Conservation (phyloP, 2,329 filamentous ascomycete genomes). For the Annulohypoxylon truncatum region DNA sequence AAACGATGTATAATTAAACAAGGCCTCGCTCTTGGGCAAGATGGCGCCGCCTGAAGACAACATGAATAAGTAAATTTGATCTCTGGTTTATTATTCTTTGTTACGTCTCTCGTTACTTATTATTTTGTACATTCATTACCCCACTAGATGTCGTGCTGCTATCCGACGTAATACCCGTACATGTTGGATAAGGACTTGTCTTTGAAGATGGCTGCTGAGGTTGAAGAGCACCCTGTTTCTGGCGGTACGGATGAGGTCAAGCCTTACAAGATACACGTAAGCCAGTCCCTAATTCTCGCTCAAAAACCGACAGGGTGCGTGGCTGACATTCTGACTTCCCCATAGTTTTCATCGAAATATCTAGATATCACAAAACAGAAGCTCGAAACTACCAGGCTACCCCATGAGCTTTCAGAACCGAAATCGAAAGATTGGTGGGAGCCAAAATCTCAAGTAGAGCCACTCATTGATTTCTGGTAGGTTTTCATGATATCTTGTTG, state of each 20-base stretch:
- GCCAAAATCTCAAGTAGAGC: constrained; percentile 71
- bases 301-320: constrained; percentile 12
- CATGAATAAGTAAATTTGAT: constrained; percentile 30
- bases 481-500: constrained; percentile 36
- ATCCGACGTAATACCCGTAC: constrained; percentile 25
- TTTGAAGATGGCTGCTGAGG: constrained; percentile 42
- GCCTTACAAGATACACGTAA: constrained; percentile 68
- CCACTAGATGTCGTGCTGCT: constrained; percentile 27
- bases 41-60: constrained; percentile 24
- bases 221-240: constrained; percentile 45
- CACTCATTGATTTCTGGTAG: constrained; percentile 73
- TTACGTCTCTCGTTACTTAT: constrained; percentile 30
- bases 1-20: constrained; percentile 45
- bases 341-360: constrained; percentile 73
- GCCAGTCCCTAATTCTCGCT: constrained; percentile 46
- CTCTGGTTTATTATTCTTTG: constrained; percentile 13
- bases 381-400: constrained; percentile 73
- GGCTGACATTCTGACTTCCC: constrained; percentile 45
- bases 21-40: constrained; percentile 26
- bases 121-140: constrained; percentile 27
- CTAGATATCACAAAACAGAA: constrained; percentile 75
- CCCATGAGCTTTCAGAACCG: constrained; percentile 65
- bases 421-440: constrained; percentile 66
- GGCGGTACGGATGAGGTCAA: constrained; percentile 58
- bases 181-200: constrained; percentile 23